Evolutionary conservation across 2,329 filamentous ascomycete species (phyloP), one percentile per base, ranked within the genome.

Genomic region (Clonostachys sp.): DNA sequence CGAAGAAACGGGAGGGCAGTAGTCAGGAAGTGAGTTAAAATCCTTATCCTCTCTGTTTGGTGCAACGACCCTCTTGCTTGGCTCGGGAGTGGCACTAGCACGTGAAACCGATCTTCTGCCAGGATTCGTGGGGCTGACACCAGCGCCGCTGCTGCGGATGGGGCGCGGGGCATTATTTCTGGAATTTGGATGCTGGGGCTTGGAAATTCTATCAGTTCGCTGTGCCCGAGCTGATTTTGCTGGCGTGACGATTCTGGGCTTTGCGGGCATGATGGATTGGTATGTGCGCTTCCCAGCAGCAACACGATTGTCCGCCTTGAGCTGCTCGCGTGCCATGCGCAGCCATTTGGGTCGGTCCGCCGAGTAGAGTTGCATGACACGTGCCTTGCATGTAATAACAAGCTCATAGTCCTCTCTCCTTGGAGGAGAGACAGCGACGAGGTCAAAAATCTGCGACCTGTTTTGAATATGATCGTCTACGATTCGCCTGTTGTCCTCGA

Each of bases 11-110:
- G 87, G 83, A 41, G 90, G 90, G 45, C 83, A 89, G 62, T 78
- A 88, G 63, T 96, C 82, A 6, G 78, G 77, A 34, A 95, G 74
- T 5, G 81, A 73, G 42, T 77, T 73, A 66, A 89, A 95, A 64
- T 95, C 86, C 61, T 87, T 89, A 62, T 95, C 89, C 63, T 94
- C 89, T 34, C 88, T 79, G 57, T 84, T 91, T 16, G 83, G 80
- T 24, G 83, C 81, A 17, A 80, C 67, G 42, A 71, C 66, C 57
- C 82, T 64, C 41, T 73, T 71, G 53, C 73, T 62, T 3, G 75
- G 72, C 54, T 80, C 75, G 6, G 76, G 75, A 7, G 74, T 77
- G 20, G 66, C 62, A 57, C 72, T 75, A 45, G 69, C 57, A 41
- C 66, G 67, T 36, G 60, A 58, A 6, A 62, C 57, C 36, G 62